Conservation (phyloP, 441 rosid genomes). For the Metrosideros polymorpha region DNA sequence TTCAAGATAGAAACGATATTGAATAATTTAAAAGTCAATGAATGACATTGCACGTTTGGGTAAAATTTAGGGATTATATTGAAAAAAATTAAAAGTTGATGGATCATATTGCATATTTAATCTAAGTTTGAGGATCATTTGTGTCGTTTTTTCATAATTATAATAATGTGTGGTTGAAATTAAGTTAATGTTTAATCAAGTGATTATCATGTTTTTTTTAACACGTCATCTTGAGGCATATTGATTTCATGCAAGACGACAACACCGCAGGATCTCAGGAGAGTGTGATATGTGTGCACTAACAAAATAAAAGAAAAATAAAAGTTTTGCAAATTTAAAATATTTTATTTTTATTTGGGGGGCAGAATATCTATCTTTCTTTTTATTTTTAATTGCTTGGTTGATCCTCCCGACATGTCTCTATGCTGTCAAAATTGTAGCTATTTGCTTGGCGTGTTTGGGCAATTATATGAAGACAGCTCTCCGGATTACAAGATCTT, state of each 20-base stretch:
- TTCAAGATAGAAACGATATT: too few relatives aligned
- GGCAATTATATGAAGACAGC: background rate
- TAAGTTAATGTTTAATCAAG: background rate
- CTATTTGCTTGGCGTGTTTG: background rate
- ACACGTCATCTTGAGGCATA: background rate
- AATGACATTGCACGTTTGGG: too few relatives aligned
- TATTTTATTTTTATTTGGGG: background rate
- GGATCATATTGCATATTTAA: too few relatives aligned
- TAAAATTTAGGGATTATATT: too few relatives aligned
- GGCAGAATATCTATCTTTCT: background rate
- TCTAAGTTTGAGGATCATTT: too few relatives aligned
- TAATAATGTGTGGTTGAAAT: background rate
- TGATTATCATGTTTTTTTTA: background rate
- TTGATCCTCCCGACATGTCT: background rate
- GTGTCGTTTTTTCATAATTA: too few relatives aligned
- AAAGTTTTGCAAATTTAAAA: too few relatives aligned
- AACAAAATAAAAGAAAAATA: too few relatives aligned
- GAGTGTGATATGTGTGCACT: background rate
- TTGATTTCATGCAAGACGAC: background rate
- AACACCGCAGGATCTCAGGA: background rate
- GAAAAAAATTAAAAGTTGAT: too few relatives aligned
- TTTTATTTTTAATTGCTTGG: background rate
- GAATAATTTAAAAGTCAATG: too few relatives aligned
- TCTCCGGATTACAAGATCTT: background rate
- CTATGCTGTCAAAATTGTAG: rapidly evolving